A percentile compares a stretch with the other conserved stretches of the same genome.
These are phyloP conservation scores for Aegilops sharonensis DNA, from an alignment of 176 grass and related monocot genomes.

Conservation along the genomic window DNA sequence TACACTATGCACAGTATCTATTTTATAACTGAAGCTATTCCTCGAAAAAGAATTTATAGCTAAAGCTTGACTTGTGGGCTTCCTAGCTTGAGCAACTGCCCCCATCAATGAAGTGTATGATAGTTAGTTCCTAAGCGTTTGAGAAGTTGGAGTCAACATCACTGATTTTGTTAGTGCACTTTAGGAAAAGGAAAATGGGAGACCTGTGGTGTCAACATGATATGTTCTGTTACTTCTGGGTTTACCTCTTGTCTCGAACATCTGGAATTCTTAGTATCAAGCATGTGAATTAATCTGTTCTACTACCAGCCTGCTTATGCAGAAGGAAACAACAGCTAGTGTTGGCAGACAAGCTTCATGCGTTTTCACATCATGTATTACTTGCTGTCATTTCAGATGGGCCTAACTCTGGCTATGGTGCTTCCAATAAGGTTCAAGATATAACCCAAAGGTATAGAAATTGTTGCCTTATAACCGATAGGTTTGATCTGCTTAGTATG, in stretches of 20 bases:
- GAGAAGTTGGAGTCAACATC: neutral
- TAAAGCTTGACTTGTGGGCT: neutral
- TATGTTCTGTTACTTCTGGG: neutral
- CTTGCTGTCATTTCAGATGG: slow-evolving; percentile 52
- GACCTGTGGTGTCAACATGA: neutral
- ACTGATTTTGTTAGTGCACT: neutral
- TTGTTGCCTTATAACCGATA: neutral
- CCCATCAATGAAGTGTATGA: neutral
- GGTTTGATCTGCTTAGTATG: slow-evolving; percentile 14
- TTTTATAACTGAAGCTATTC: neutral
- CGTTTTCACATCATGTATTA: neutral
- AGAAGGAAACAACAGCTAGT: slow-evolving; percentile 4
- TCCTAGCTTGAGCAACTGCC: neutral
- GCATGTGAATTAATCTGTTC: neutral
- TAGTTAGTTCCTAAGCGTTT: neutral
- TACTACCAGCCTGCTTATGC: neutral
- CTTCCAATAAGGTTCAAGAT: slow-evolving; percentile 44
- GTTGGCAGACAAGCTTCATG: slow-evolving; percentile 4
- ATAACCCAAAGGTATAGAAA: slow-evolving; percentile 50
- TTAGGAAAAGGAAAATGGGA: neutral
- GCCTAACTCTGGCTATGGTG: slow-evolving; percentile 53
- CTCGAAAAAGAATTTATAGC: neutral
- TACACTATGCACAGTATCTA: neutral
- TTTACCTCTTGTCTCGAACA: neutral
- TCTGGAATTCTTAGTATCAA: neutral